Base-by-base conservation (phyloP, 768 basidiomycete genomes). In the Pisolithus microcarpus region DNA sequence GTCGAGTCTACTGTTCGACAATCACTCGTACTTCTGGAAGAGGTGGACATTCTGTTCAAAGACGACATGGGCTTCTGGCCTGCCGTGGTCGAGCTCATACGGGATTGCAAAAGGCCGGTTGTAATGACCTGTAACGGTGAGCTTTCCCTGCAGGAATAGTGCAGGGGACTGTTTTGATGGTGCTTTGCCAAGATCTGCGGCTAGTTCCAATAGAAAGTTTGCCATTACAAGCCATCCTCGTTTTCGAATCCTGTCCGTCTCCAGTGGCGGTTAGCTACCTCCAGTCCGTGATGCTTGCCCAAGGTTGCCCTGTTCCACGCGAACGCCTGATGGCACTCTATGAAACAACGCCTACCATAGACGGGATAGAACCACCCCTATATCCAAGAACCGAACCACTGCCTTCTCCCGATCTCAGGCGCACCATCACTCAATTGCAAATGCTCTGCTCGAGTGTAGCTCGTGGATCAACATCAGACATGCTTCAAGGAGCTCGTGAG, bases 61-160 rank as follows among this genome's bases (percentile, higher is more conserved):
- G 89, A 92, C 45, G 96, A 94, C 70, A 63, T 66, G 30, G 85
- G 82, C 56, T 98, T 93, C 66, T 95, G 91, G 91, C 75, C 84
- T 15, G 79, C 86, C 2, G 79, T 97, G 24, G 74, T 86, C 8
- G 77, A 80, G 50, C 77, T 99, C 53, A 92, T 97, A 62, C 81
- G 78, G 53, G 78, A 87, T 16, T 91, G 91, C 57, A 82, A 80
- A 58, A 74, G 96, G 50, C 95, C 96, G 6, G 86, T 99, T 38
- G 78, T 99, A 46, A 79, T 92, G 71, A 98, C 95, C 49, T 98
- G 96, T 68, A 96, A 94, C 59, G 93, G 95, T 93, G 61, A 65
- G 61, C 51, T 50, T 55, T 54, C 36, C 26, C 24, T 59, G 7
- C 46, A 31, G 51, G 54, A 45, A 15, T 38, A 19, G 38, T 21